A percentile compares a stretch with the other conserved stretches of the same genome.
Conservation (phyloP, 2,329 filamentous ascomycete species). For the Pseudocercospora cruenta region DNA sequence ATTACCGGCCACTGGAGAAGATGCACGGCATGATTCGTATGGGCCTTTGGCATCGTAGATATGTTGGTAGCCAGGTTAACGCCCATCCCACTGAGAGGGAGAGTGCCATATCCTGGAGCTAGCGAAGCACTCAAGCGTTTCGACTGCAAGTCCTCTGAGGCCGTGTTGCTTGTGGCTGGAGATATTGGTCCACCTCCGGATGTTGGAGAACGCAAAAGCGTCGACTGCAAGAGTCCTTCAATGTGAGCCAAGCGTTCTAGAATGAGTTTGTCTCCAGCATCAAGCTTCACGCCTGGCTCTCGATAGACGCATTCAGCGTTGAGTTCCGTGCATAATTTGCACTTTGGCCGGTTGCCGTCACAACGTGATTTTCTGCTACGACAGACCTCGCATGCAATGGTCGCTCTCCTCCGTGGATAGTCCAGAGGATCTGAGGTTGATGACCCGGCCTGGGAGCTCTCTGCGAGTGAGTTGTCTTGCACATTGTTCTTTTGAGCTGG, state of each 20-base stretch:
- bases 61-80: slow-evolving; percentile 73
- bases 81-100: slow-evolving; percentile 62
- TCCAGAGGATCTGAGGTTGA: slow-evolving; percentile 33
- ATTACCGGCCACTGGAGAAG: slow-evolving; percentile 81
- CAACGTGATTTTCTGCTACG: slow-evolving; percentile 40
- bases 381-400: slow-evolving; percentile 41
- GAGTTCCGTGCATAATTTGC: slow-evolving; percentile 79
- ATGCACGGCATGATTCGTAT: slow-evolving; percentile 79
- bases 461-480: not conserved
- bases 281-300: slow-evolving; percentile 83
- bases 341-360: slow-evolving; percentile 67
- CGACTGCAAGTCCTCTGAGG: slow-evolving; percentile 45
- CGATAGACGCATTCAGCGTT: slow-evolving; percentile 83
- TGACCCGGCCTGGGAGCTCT: slow-evolving; percentile 9
- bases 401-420: slow-evolving; percentile 39
- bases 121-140: slow-evolving; percentile 41
- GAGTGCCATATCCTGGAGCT: slow-evolving; percentile 39
- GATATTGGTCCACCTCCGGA: slow-evolving; percentile 30
- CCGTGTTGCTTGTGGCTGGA: slow-evolving; percentile 54
- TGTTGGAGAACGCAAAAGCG: slow-evolving; percentile 48
- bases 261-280: slow-evolving; percentile 84
- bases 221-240: slow-evolving; percentile 76
- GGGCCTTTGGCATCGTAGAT: slow-evolving; percentile 82
- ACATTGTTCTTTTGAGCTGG: not conserved
- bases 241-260: slow-evolving; percentile 77